Evolutionary conservation across 306 rosid genomes (phyloP), one percentile per base, ranked within the genome.

Genomic region (Cercis canadensis): DNA sequence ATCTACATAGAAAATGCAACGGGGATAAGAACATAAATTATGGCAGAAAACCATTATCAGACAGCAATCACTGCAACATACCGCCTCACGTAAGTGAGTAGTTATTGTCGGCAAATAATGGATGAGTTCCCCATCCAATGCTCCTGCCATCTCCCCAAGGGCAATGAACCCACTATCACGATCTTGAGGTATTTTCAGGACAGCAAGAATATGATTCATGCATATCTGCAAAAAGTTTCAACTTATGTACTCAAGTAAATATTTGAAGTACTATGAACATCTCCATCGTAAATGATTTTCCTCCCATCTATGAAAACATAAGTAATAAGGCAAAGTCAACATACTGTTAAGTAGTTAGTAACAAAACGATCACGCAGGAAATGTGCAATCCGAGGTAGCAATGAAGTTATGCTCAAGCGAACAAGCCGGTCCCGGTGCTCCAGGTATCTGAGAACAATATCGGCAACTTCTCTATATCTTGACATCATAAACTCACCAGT

Each of bases 401-500:
- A 75, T 17, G 96, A 91, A 52, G 99, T 94, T 78, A 94, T 91
- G 92, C 99, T 94, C 84, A 88, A 78, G 52, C 99, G 99, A 77
- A 94, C 99, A 82, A 94, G 97, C 45, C 92, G 90, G 65, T 94
- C 97, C 53, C 97, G 88, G 66, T 94, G 92, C 44, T 94, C 96
- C 41, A 94, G 85, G 81, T 94, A 94, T 78, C 96, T 86, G 18
- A 94, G 91, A 82, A 94, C 99, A 83, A 91, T 94, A 11, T 91
- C 97, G 0, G 98, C 97, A 84, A 94, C 98, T 89, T 94, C 99
- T 66, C 96, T 89, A 60, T 94, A 94, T 83, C 99, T 89, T 71
- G 99, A 91, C 99, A 94, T 94, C 99, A 94, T 94, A 73, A 94
- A 94, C 75, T 94, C 99, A 54, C 99, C 99, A 3, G 99, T 90